Percentiles rank a stretch among this genome's conserved stretches.
These are phyloP conservation scores for Solanum gandarillasii DNA, from an alignment of 257 asterid genomes.

Conservation along the genomic window DNA sequence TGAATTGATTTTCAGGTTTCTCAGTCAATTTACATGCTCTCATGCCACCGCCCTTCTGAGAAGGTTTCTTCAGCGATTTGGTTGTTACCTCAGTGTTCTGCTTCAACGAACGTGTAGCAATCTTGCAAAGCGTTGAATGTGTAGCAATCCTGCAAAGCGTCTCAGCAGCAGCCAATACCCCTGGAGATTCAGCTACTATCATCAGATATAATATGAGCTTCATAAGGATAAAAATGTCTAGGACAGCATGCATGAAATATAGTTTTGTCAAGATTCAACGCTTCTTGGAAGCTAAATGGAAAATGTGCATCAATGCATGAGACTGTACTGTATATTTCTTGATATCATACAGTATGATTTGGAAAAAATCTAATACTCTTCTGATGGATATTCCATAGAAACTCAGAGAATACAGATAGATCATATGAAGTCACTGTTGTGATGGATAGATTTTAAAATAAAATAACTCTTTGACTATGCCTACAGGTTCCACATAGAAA, in stretches of 20 bases:
- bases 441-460: background rate
- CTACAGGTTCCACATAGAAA: background rate
- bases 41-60: constrained; percentile 18
- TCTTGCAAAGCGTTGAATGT: constrained; percentile 35
- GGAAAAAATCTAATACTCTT: background rate
- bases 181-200: constrained; percentile 40
- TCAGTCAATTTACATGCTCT: constrained; percentile 35
- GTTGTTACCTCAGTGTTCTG: constrained; percentile 17
- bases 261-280: background rate
- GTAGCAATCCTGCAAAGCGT: constrained; percentile 55
- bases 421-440: background rate
- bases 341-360: background rate
- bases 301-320: background rate
- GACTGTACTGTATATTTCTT: background rate
- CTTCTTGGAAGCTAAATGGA: background rate
- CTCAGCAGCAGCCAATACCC: constrained; percentile 59
- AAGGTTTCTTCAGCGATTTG: constrained; percentile 34
- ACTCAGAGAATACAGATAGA: background rate
- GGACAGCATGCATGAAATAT: background rate
- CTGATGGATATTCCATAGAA: background rate
- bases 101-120: constrained; percentile 30
- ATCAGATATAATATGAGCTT: background rate
- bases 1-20: constrained; percentile 30
- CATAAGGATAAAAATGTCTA: background rate
- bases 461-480: background rate